Percentiles rank a stretch among this genome's conserved stretches.
phyloP scores from a whole-genome alignment of 768 basidiomycete genomes.

The Suillus cothurnatus region DNA sequence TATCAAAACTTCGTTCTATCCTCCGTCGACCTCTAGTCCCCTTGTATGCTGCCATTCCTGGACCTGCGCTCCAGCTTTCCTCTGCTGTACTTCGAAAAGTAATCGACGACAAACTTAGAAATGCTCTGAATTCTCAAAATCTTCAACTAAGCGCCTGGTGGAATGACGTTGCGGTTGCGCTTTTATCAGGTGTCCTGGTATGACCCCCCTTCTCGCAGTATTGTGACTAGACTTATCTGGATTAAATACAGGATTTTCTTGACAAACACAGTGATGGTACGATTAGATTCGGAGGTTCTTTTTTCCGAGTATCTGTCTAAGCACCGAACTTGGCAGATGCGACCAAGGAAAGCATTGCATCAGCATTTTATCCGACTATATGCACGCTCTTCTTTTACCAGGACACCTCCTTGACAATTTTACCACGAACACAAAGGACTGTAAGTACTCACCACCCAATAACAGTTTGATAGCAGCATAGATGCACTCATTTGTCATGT shows the following conservation, averaged over 20 bases:
- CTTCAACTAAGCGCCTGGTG: conserved; percentile 35
- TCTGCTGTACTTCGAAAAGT: conserved; percentile 43
- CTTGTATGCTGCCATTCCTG: conserved; percentile 44
- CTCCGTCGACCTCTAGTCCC: conserved; percentile 46
- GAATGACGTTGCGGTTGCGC: conserved; percentile 46
- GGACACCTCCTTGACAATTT: conserved; percentile 22
- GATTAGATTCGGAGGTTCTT: background rate
- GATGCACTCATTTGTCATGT: conserved; percentile 28
- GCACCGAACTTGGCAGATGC: conserved; percentile 15
- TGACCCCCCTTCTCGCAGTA: conserved; percentile 14
- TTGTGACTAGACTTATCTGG: background rate
- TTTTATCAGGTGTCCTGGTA: conserved; percentile 59
- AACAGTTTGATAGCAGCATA: conserved; percentile 21
- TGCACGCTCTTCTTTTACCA: conserved; percentile 41
- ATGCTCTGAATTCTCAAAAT: conserved; percentile 24
- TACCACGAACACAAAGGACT: conserved; percentile 17
- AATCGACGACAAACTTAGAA: conserved; percentile 39
- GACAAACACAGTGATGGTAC: conserved; percentile 25
- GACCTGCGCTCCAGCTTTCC: conserved; percentile 43
- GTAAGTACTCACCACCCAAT: background rate
- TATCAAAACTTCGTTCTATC: conserved; percentile 40
- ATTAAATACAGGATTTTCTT: conserved; percentile 25
- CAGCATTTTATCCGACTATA: conserved; percentile 31
- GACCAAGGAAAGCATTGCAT: conserved; percentile 29
- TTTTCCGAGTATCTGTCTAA: background rate